These are phyloP conservation scores for Hylodesmum podocarpum DNA, from an alignment of 306 rosid genomes.

Conservation along the genomic window DNA sequence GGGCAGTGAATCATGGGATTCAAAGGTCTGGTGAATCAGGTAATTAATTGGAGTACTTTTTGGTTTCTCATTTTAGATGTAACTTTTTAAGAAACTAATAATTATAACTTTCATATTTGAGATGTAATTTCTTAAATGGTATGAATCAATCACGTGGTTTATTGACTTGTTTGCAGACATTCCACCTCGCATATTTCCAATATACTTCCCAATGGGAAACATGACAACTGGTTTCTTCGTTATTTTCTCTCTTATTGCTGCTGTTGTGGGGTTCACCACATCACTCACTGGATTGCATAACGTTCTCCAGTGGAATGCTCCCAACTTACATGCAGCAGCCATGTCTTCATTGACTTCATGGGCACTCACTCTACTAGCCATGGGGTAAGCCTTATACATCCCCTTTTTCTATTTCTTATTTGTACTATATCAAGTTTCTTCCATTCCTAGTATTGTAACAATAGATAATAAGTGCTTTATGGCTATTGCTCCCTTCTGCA, in stretches of 20 bases:
- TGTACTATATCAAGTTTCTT: background rate
- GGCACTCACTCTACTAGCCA: conserved; percentile 76
- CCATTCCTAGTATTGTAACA: background rate
- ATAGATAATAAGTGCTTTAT: background rate
- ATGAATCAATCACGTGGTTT: background rate
- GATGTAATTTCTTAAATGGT: too few relatives aligned
- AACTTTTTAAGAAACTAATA: too few relatives aligned
- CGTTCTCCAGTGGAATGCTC: conserved; percentile 48
- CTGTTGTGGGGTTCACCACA: conserved; percentile 80
- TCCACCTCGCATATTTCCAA: conserved; percentile 74
- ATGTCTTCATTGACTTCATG: conserved; percentile 64
- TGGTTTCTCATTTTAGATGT: too few relatives aligned
- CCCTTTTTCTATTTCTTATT: background rate
- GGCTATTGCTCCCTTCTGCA: conserved; percentile 34
- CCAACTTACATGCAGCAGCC: conserved; percentile 63
- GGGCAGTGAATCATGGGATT: conserved; percentile 88
- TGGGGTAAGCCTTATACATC: conserved; percentile 59
- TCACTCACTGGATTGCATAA: conserved; percentile 69
- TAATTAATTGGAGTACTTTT: conserved; percentile 5
- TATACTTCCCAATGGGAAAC: conserved; percentile 84
- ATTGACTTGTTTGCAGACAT: conserved; percentile 49
- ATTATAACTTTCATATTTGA: too few relatives aligned
- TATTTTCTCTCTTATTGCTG: conserved; percentile 73
- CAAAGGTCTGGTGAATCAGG: conserved; percentile 69
- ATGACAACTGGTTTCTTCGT: conserved; percentile 80